Evolutionary conservation across 306 rosid genomes (phyloP).

Genomic region (Pyrus pyrifolia): DNA sequence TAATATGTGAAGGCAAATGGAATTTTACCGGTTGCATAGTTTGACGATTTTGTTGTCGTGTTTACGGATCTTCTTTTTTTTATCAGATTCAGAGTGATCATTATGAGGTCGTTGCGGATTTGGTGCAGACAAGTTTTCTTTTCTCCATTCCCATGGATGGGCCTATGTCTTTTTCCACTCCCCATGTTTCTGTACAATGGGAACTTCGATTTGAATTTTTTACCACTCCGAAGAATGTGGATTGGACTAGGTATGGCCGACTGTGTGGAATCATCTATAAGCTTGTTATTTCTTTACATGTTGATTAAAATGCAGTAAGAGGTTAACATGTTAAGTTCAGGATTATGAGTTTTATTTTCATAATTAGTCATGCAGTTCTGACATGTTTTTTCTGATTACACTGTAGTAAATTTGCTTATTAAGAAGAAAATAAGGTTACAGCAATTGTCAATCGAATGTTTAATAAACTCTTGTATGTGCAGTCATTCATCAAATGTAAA

Average conservation of each 20-base stretch:
- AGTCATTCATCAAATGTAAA: not conserved
- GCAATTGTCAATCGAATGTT: not conserved
- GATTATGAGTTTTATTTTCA: not conserved
- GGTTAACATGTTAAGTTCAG: not conserved
- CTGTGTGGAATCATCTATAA: not conserved
- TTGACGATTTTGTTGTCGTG: conserved; percentile 13
- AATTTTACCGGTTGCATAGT: not conserved
- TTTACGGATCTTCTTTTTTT: conserved; percentile 13
- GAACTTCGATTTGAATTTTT: conserved; percentile 92
- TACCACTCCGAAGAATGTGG: conserved; percentile 79
- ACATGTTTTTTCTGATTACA: no score
- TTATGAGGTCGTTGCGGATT: conserved; percentile 91
- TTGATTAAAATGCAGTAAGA: not conserved
- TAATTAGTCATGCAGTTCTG: not conserved
- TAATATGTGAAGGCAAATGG: not conserved
- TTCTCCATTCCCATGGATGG: conserved; percentile 98
- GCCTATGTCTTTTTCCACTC: conserved; percentile 97
- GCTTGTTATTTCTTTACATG: not conserved
- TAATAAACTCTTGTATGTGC: not conserved
- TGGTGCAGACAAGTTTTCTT: conserved; percentile 93
- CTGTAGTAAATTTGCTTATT: no score
- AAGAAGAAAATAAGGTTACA: not conserved
- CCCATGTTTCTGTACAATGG: conserved; percentile 89
- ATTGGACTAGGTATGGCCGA: conserved; percentile 69
- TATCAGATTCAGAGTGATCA: conserved; percentile 87